Evolutionary conservation across 352 stramenopile genomes (phyloP), one percentile per base, ranked within the genome.

Genomic region (Phytophthora aleatoria): DNA sequence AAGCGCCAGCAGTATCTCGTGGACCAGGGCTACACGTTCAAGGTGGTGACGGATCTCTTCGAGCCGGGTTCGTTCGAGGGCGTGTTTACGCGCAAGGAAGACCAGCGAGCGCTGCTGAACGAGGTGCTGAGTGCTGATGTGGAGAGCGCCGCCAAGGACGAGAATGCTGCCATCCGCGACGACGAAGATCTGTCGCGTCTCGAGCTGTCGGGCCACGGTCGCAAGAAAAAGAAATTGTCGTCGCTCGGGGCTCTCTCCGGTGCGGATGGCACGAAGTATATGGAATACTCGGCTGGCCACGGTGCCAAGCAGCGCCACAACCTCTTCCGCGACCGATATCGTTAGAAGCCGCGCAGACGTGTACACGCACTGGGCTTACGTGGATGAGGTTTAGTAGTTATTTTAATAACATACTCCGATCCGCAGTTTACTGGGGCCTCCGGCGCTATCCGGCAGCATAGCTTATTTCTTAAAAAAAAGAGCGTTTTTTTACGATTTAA

Each of bases 11-110:
- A 99, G 75, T 99, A 99, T 76, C 87, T 99, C 16, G 97, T 99
- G 58, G 97, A 99, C 77, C 98, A 99, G 73, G 98, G 98, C 50
- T 99, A 99, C 77, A 99, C 97, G 20, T 99, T 99, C 81, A 99
- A 99, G 83, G 98, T 99, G 59, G 95, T 99, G 36, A 98, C 94
- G 27, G 97, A 98, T 50, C 81, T 99, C 6, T 97, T 91, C 50
- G 84, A 95, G 63, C 83, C 74, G 30, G 70, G 87, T 0, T 85
- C 78, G 35, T 95, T 95, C 64, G 47, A 92, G 60, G 86, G 86
- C 13, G 86, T 93, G 28, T 93, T 91, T 61, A 91, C 86, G 28
- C 79, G 76, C 39, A 95, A 95, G 52, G 86, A 92, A 38, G 82
- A 84, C 33, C 86, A 94, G 61, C 81, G 82, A 3, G 73, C 87